These are phyloP conservation scores for bread wheat (Triticum aestivum) DNA, from an alignment of 176 grass and related monocot genomes.

Conservation along the genomic window IWGSC_CS_RefSeq_v2.1 NC_057795.1:397543401-397543900, in stretches of 20 bases:
- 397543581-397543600: constrained; percentile 61
- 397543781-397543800: constrained; percentile 85
- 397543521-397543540: constrained; percentile 11
- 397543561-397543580: constrained; percentile 85
- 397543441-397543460: constrained; percentile 54
- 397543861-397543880: constrained; percentile 57
- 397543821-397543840: constrained; percentile 73
- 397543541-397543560: constrained; percentile 83
- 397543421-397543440: constrained; percentile 99
- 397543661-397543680: constrained; percentile 93
- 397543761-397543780: constrained; percentile 73
- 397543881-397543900: constrained; percentile 73
- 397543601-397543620: constrained; percentile 68
- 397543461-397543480: not conserved
- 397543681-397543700: constrained; percentile 97
- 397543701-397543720: constrained; percentile 86
- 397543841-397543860: constrained; percentile 90
- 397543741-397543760: constrained; percentile 93
- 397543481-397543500: not conserved
- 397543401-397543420: constrained; percentile 93
- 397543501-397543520: constrained; percentile 9
- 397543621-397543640: constrained; percentile 75
- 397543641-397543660: constrained; percentile 62
- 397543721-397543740: constrained; percentile 90
- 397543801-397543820: constrained; percentile 89